Evolutionary conservation across 345 rosid species (phyloP).

Genomic region (Kernera saxatilis): DNA sequence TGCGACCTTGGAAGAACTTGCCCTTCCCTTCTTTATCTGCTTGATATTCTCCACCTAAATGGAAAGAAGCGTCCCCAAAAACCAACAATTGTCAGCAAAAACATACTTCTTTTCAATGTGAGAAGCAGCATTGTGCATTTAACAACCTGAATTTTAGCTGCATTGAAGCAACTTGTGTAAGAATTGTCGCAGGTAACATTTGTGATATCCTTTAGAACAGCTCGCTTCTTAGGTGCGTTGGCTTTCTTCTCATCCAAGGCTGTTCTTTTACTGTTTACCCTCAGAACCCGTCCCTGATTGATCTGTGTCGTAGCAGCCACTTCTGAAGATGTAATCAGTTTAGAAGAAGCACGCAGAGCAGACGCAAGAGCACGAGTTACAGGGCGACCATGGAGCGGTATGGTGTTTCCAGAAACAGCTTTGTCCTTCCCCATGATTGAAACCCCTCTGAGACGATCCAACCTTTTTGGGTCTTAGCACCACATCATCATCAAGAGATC

Average conservation of each 20-base stretch:
- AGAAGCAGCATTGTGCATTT: not conserved
- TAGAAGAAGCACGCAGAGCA: conserved; percentile 39
- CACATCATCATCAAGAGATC: not conserved
- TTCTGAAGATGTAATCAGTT: conserved; percentile 29
- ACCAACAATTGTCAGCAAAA: not conserved
- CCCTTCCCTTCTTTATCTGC: conserved; percentile 37
- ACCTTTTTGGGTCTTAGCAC: not conserved
- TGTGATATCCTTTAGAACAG: conserved; percentile 68
- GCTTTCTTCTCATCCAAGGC: conserved; percentile 46
- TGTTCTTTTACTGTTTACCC: conserved; percentile 42
- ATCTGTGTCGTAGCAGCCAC: conserved; percentile 33
- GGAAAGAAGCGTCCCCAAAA: too few species aligned
- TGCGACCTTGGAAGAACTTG: conserved; percentile 37
- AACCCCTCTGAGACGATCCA: conserved; percentile 33
- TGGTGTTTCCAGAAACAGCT: conserved; percentile 28
- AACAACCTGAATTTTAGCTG: conserved; percentile 48
- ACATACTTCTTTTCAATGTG: not conserved
- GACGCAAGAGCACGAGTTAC: conserved; percentile 73
- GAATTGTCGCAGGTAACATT: conserved; percentile 48
- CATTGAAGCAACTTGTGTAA: conserved; percentile 45
- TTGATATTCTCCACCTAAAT: conserved; percentile 48
- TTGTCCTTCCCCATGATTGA: conserved; percentile 54
- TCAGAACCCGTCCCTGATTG: conserved; percentile 27
- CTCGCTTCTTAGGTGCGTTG: conserved; percentile 51
- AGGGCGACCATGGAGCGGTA: conserved; percentile 40